phyloP scores from a whole-genome alignment of 192 early-diverging fungal genomes.

The Chytriomyces hyalinus region DNA sequence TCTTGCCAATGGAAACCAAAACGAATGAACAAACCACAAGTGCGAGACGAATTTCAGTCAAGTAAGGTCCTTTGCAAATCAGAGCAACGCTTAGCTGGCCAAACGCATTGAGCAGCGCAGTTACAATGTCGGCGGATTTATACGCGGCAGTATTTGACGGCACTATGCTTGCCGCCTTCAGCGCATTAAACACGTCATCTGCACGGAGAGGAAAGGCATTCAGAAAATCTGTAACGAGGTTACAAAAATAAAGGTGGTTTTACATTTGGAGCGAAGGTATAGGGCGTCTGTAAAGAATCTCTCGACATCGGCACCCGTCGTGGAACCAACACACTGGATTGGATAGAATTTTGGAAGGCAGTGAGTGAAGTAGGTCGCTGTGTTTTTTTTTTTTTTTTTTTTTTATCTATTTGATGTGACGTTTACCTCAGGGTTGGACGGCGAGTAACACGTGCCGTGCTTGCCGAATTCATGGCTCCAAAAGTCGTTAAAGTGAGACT shows the following conservation, averaged over 20 bases:
- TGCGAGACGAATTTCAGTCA: slow-evolving; percentile 31
- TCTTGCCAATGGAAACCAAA: not conserved
- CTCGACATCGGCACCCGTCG: slow-evolving; percentile 12
- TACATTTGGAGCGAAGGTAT: slow-evolving; percentile 14
- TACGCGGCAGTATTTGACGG: slow-evolving; percentile 17
- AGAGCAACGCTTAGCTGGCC: slow-evolving; percentile 25
- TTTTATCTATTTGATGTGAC: no score
- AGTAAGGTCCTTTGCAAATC: slow-evolving; percentile 35
- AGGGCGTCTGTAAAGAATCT: slow-evolving; percentile 27
- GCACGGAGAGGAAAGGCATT: not conserved
- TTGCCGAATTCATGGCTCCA: slow-evolving; percentile 34
- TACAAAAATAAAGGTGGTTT: no score
- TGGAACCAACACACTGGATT: slow-evolving; percentile 17
- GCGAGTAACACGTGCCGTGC: slow-evolving; percentile 36
- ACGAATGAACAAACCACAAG: not conserved
- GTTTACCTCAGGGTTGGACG: slow-evolving; percentile 2
- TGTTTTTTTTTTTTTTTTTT: not conserved
- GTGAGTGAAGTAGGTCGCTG: not conserved
- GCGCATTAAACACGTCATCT: slow-evolving; percentile 28
- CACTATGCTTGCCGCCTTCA: slow-evolving; percentile 9
- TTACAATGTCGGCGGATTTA: slow-evolving; percentile 25
- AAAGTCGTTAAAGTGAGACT: slow-evolving; percentile 27
- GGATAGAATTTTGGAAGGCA: not conserved
- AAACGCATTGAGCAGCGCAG: slow-evolving; percentile 11
- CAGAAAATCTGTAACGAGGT: no score